Conservation (phyloP, 345 rosid genomes). For the Arabis hirsuta region DNA sequence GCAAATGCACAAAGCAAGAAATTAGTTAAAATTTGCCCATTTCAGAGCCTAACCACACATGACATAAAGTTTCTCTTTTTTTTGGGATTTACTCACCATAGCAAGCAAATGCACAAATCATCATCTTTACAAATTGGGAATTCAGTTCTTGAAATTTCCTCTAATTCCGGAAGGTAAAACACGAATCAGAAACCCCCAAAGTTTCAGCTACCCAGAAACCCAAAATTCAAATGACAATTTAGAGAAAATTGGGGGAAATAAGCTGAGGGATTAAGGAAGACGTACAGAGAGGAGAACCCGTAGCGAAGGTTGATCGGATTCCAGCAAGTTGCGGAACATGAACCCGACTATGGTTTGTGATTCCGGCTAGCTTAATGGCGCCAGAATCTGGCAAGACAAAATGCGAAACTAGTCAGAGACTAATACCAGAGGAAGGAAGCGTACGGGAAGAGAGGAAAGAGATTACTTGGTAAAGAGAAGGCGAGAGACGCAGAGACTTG, state of each 20-base stretch:
- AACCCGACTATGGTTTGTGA: conserved; percentile 36
- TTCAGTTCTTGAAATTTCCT: not conserved
- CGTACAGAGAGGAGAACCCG: conserved; percentile 70
- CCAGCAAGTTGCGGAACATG: conserved; percentile 46
- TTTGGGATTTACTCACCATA: not conserved
- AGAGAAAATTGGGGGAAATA: not conserved
- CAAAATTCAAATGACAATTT: not conserved
- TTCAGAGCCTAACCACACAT: too few species aligned
- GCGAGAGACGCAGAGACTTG: conserved; percentile 64
- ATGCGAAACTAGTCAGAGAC: conserved; percentile 30
- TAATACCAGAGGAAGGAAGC: conserved; percentile 1
- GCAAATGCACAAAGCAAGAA: too few species aligned
- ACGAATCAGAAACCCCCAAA: not conserved
- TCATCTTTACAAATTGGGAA: not conserved
- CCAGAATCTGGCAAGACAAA: conserved; percentile 49
- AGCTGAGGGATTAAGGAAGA: not conserved
- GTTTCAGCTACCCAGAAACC: not conserved
- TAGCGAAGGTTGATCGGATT: conserved; percentile 51
- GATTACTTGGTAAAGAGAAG: conserved; percentile 54
- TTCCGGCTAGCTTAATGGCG: conserved; percentile 37
- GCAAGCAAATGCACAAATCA: not conserved
- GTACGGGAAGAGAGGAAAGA: not conserved
- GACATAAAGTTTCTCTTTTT: not conserved
- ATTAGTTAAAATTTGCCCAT: too few species aligned
- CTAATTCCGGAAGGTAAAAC: not conserved